A percentile compares a stretch with the other conserved stretches of the same genome.
Conservation (phyloP, 257 asterid genomes). For the Salvia miltiorrhiza region DNA sequence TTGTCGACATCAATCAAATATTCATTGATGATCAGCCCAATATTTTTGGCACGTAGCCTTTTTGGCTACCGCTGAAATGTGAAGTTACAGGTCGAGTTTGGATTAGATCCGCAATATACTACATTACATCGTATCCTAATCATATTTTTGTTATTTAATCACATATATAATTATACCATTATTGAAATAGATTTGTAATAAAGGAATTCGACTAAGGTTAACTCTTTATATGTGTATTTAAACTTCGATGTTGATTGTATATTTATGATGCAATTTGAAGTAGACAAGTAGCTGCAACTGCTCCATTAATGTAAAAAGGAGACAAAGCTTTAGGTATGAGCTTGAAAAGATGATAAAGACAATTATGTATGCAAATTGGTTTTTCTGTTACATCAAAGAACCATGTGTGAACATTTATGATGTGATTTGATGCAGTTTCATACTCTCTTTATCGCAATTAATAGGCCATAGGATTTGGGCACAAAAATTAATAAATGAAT, state of each 20-base stretch:
- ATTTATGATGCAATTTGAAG: background rate
- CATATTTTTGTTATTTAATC: background rate
- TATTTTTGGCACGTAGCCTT: background rate
- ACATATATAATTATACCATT: too few species aligned
- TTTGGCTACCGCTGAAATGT: too few species aligned
- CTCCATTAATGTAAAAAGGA: conserved; percentile 12
- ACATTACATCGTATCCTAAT: background rate
- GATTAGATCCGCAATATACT: too few species aligned
- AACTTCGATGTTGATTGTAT: background rate
- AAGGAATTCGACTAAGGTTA: background rate
- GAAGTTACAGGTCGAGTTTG: too few species aligned
- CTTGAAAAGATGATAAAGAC: background rate
- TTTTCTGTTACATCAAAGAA: background rate
- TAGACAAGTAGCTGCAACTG: conserved; percentile 7
- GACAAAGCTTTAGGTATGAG: background rate
- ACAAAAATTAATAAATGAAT: too few species aligned
- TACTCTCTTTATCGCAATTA: too few species aligned
- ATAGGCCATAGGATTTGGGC: too few species aligned
- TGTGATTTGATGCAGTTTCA: background rate
- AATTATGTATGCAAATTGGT: background rate
- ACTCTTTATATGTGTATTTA: background rate
- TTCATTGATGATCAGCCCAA: background rate
- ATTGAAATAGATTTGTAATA: background rate
- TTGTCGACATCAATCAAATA: background rate
- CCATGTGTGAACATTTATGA: background rate